phyloP scores from a whole-genome alignment of 2,329 filamentous ascomycete genomes.

The Fusarium sp. region DNA sequence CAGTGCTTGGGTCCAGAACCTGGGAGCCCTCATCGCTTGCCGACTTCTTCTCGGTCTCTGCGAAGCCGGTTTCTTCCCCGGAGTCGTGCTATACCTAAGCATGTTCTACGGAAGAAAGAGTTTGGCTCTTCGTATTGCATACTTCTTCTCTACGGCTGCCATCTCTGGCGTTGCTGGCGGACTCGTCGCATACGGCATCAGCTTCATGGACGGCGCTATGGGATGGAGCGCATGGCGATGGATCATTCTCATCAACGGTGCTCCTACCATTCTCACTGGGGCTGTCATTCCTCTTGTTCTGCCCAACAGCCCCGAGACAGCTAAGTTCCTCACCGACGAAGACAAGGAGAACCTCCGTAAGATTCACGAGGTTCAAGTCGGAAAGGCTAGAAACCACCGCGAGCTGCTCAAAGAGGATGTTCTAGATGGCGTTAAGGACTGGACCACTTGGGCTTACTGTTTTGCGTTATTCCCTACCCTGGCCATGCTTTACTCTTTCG shows the following conservation, averaged over 20 bases:
- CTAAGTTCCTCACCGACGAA: conserved; percentile 51
- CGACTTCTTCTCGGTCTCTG: conserved; percentile 54
- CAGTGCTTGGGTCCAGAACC: conserved; percentile 62
- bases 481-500: conserved; percentile 77
- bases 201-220: conserved; percentile 72
- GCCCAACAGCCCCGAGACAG: conserved; percentile 71
- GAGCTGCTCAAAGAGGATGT: conserved; percentile 48
- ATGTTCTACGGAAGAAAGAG: conserved; percentile 75
- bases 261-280: conserved; percentile 63
- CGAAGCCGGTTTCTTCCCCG: conserved; percentile 67
- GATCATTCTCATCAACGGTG: conserved; percentile 73
- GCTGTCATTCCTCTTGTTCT: conserved; percentile 69
- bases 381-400: conserved; percentile 36
- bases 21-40: conserved; percentile 62
- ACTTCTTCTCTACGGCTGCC: conserved; percentile 73
- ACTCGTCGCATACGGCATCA: conserved; percentile 75
- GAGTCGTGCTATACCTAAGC: conserved; percentile 68
- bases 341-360: conserved; percentile 65
- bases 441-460: conserved; percentile 74
- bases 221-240: conserved; percentile 76
- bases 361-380: conserved; percentile 65
- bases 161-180: conserved; percentile 76
- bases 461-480: conserved; percentile 73
- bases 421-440: conserved; percentile 61
- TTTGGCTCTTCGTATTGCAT: conserved; percentile 73